Percentiles rank a stretch among this genome's conserved stretches.
These are phyloP conservation scores for Stellera chamaejasme DNA, from an alignment of 345 rosid genomes.

Conservation along the genomic window DNA sequence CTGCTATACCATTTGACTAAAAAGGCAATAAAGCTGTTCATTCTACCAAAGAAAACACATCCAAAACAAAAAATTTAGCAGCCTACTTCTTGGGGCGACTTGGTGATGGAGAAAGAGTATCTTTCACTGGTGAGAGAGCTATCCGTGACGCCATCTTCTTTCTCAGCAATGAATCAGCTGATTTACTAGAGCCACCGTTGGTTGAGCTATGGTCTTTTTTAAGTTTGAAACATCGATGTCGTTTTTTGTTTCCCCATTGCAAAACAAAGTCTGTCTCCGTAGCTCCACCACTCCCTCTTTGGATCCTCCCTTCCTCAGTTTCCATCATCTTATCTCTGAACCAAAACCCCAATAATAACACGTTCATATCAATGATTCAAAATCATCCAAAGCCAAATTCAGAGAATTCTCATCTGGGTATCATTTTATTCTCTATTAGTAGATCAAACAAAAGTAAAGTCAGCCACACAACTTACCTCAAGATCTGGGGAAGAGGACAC, in stretches of 20 bases:
- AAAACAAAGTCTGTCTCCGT: slow-evolving; percentile 71
- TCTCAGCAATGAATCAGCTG: slow-evolving; percentile 41
- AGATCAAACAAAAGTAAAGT: too few relatives aligned
- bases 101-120: slow-evolving; percentile 40
- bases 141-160: slow-evolving; percentile 44
- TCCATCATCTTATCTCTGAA: slow-evolving; percentile 31
- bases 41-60: not conserved
- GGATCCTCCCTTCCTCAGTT: slow-evolving; percentile 46
- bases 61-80: not conserved
- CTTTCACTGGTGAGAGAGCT: slow-evolving; percentile 32
- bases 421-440: too few relatives aligned
- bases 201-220: slow-evolving; percentile 49
- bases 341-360: not conserved
- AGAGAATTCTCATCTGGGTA: too few relatives aligned
- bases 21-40: not conserved
- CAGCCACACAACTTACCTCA: too few relatives aligned
- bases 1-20: slow-evolving; percentile 4
- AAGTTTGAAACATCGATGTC: slow-evolving; percentile 72
- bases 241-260: slow-evolving; percentile 91
- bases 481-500: too few relatives aligned
- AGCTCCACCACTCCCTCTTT: slow-evolving; percentile 31
- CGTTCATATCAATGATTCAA: too few relatives aligned
- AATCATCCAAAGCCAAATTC: too few relatives aligned
- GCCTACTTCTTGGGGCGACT: slow-evolving; percentile 50
- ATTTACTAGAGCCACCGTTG: slow-evolving; percentile 27